These are phyloP conservation scores for Blastocrithidia nonstop DNA, from an alignment of 208 protist species.

Conservation along the genomic window DNA sequence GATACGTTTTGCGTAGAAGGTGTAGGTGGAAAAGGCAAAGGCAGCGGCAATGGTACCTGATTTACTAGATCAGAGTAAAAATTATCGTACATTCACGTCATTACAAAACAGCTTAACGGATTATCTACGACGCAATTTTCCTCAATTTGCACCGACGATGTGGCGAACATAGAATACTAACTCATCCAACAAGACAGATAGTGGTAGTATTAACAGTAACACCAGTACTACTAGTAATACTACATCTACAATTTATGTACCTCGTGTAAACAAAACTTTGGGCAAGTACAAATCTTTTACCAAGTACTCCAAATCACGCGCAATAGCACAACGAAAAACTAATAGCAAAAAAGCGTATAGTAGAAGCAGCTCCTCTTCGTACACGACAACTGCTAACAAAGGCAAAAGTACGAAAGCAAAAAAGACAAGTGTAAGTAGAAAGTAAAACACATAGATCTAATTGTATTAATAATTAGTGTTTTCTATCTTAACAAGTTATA, in stretches of 20 bases:
- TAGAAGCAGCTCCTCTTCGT: not conserved
- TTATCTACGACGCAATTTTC: conserved; percentile 68
- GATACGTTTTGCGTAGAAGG: conserved; percentile 12
- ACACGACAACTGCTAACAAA: too few relatives aligned
- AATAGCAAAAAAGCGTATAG: not conserved
- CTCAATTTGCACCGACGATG: conserved; percentile 7
- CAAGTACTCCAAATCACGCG: too few relatives aligned
- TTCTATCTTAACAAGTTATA: too few relatives aligned
- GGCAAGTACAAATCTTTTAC: too few relatives aligned
- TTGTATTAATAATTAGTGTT: too few relatives aligned
- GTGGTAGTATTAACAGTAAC: conserved; percentile 1
- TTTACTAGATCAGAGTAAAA: conserved; percentile 21
- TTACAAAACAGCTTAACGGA: conserved; percentile 71
- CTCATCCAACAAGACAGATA: too few relatives aligned
- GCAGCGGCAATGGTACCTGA: conserved; percentile 36
- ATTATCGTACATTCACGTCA: conserved; percentile 68
- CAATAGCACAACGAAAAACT: not conserved
- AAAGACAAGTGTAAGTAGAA: too few relatives aligned
- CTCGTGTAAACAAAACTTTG: too few relatives aligned
- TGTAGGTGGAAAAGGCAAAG: conserved; percentile 23
- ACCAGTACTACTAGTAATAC: not conserved
- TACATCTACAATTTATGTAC: too few relatives aligned
- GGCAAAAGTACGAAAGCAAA: too few relatives aligned
- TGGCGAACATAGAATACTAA: too few relatives aligned
- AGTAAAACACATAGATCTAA: too few relatives aligned